Percentiles rank a stretch among this genome's conserved stretches.
Evolutionary conservation across 164 flowering plant species (phyloP).

Genomic region (Warburgia ugandensis): DNA sequence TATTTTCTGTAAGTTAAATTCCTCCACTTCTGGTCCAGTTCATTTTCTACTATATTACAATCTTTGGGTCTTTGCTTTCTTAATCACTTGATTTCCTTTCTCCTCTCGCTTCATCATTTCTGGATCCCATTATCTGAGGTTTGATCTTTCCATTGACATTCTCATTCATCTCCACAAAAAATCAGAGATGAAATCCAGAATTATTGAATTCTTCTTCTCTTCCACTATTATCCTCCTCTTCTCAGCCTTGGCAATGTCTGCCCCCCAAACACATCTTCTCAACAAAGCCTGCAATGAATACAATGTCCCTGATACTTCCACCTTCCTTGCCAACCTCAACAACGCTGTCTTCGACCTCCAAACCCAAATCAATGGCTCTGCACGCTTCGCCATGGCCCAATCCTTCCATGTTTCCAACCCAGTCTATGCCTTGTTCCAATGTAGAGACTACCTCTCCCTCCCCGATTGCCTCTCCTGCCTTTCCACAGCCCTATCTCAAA

Average conservation of each 20-base stretch:
- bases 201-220: background rate
- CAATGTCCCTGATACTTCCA: slow-evolving; percentile 5
- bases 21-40: no score
- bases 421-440: slow-evolving; percentile 33
- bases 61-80: no score
- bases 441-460: no score
- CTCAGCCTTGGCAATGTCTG: background rate
- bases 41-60: no score
- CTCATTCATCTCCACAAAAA: no score
- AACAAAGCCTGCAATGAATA: slow-evolving; percentile 18
- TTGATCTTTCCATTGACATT: no score
- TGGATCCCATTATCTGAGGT: no score
- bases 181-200: no score
- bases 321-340: slow-evolving; percentile 11
- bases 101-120: no score
- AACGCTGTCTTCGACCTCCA: slow-evolving; percentile 8
- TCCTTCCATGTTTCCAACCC: slow-evolving; percentile 17
- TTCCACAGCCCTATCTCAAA: slow-evolving; percentile 19
- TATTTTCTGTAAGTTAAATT: no score
- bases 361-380: no score
- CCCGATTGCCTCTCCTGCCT: slow-evolving; percentile 38
- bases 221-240: background rate
- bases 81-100: no score
- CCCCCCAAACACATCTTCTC: slow-evolving; percentile 15
- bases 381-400: slow-evolving; percentile 35